Percentiles rank a stretch among this genome's conserved stretches.
These are phyloP conservation scores for Penicillium coprophilum DNA, from an alignment of 495 filamentous ascomycete species.

Conservation along the genomic window DNA sequence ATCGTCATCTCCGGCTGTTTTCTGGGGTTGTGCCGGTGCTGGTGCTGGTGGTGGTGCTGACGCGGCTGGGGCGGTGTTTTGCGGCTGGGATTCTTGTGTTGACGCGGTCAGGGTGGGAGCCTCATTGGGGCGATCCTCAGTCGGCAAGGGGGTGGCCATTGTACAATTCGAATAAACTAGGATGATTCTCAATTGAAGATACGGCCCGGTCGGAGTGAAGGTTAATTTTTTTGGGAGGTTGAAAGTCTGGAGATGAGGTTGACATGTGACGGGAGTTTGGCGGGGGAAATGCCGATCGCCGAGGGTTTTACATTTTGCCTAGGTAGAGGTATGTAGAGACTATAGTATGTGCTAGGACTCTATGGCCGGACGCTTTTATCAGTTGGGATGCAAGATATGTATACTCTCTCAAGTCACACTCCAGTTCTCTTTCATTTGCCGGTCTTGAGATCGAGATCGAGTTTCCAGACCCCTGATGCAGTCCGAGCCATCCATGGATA, in stretches of 20 bases:
- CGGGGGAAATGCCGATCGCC: slow-evolving; percentile 32
- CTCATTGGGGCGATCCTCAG: not conserved
- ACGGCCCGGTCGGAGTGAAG: not conserved
- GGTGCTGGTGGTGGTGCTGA: not conserved
- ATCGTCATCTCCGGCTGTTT: slow-evolving; percentile 33
- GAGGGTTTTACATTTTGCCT: slow-evolving; percentile 13
- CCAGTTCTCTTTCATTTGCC: no score
- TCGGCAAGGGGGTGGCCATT: not conserved
- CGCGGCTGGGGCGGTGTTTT: not conserved
- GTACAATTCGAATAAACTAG: not conserved
- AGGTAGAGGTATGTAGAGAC: not conserved
- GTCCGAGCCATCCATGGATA: no score
- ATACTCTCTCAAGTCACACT: no score
- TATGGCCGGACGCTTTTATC: no score
- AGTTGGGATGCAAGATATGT: no score
- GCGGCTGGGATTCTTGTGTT: not conserved
- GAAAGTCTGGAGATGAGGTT: slow-evolving; percentile 1
- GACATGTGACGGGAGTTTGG: slow-evolving; percentile 31
- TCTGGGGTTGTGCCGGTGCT: slow-evolving; percentile 9
- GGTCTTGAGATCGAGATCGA: no score
- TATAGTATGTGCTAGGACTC: not conserved
- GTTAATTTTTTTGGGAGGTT: not conserved
- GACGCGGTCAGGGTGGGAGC: not conserved
- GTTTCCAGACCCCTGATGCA: no score
- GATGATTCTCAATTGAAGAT: not conserved